Evolutionary conservation across 2,329 filamentous ascomycete genomes (phyloP).

Genomic region (Thelonectria rubi): DNA sequence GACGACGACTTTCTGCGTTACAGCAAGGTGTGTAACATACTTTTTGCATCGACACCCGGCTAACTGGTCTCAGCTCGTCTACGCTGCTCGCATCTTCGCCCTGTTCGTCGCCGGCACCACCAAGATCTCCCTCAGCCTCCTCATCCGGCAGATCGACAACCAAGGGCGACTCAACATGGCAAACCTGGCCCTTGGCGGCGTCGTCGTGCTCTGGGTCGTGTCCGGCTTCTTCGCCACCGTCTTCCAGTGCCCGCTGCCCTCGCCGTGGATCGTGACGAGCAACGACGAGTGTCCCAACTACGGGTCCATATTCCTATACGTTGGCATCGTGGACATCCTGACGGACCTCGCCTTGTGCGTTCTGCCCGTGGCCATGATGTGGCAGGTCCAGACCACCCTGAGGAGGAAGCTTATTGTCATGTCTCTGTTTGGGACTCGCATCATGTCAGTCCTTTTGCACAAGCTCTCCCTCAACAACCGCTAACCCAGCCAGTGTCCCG

Average conservation of each 20-base stretch:
- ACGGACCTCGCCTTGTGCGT: conserved; percentile 31
- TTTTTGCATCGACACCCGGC: neutral
- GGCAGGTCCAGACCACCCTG: conserved; percentile 35
- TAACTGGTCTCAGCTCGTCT: conserved; percentile 22
- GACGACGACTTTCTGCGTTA: conserved; percentile 19
- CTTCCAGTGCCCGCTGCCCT: conserved; percentile 32
- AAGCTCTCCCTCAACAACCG: neutral
- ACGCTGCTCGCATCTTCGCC: conserved; percentile 30
- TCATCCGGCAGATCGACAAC: conserved; percentile 36
- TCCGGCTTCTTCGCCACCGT: conserved; percentile 28
- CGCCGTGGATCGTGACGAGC: conserved; percentile 29
- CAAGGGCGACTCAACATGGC: conserved; percentile 29
- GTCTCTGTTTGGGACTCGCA: conserved; percentile 32
- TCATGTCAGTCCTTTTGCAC: conserved; percentile 27
- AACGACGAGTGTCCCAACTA: conserved; percentile 24
- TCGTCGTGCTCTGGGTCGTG: conserved; percentile 23
- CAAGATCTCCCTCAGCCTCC: conserved; percentile 36
- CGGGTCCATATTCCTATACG: conserved; percentile 30
- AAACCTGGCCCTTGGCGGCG: conserved; percentile 25
- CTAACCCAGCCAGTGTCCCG: conserved; percentile 26
- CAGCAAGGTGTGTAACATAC: conserved; percentile 27
- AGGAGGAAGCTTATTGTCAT: conserved; percentile 33
- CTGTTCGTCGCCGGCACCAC: conserved; percentile 32
- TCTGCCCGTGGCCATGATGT: conserved; percentile 39
- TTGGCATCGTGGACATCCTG: conserved; percentile 28